These are phyloP conservation scores for Pichia sp. DNA, from an alignment of 1,139 yeast genomes.

Conservation along the genomic window DNA sequence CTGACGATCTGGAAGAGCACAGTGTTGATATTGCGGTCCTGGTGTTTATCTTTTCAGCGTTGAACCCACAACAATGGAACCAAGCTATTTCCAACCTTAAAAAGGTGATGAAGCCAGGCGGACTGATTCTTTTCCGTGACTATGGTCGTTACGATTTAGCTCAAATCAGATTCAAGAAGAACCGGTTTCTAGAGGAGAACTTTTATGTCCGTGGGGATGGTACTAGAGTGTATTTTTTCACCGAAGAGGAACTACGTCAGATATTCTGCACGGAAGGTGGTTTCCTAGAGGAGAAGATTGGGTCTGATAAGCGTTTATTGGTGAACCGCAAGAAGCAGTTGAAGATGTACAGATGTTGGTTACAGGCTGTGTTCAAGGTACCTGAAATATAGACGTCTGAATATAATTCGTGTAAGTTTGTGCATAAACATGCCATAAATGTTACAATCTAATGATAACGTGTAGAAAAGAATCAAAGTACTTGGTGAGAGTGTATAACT, in stretches of 20 bases:
- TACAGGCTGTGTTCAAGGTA: slow-evolving; percentile 78
- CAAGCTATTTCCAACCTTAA: slow-evolving; percentile 69
- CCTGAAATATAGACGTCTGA: not conserved
- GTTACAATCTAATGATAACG: not conserved
- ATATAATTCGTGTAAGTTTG: not conserved
- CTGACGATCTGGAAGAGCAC: slow-evolving; percentile 76
- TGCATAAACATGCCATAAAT: slow-evolving; percentile 53
- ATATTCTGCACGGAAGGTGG: slow-evolving; percentile 56
- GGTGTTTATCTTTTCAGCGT: slow-evolving; percentile 91
- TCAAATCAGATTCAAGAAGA: slow-evolving; percentile 88
- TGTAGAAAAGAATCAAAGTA: slow-evolving; percentile 46
- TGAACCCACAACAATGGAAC: slow-evolving; percentile 88
- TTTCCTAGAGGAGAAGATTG: slow-evolving; percentile 70
- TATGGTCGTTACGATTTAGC: slow-evolving; percentile 96
- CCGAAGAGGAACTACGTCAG: slow-evolving; percentile 80
- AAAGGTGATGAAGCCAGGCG: slow-evolving; percentile 85
- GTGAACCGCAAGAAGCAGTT: slow-evolving; percentile 89
- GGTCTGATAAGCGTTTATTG: slow-evolving; percentile 82
- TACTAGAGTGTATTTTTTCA: slow-evolving; percentile 92
- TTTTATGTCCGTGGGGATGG: slow-evolving; percentile 98
- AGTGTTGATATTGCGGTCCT: slow-evolving; percentile 88
- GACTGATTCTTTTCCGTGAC: slow-evolving; percentile 83
- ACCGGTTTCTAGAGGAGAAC: slow-evolving; percentile 82
- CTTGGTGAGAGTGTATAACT: slow-evolving; percentile 51
- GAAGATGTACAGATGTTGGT: slow-evolving; percentile 96